phyloP scores from a whole-genome alignment of 768 basidiomycete species.

The Mycena vitilis region DNA sequence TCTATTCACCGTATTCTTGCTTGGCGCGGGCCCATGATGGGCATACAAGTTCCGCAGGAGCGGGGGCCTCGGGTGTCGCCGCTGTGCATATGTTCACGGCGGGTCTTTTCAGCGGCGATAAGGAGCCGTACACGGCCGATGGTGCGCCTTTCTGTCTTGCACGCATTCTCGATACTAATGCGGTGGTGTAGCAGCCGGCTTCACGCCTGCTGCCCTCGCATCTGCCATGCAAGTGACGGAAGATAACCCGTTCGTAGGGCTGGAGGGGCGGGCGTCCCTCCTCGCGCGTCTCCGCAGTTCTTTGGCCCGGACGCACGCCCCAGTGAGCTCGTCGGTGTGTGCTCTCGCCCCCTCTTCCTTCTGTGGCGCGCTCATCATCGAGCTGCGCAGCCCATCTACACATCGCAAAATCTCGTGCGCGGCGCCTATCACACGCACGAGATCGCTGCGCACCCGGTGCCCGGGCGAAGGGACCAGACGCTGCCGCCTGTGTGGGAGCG shows the following conservation, averaged over 20 bases:
- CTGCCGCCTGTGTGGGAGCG: constrained; percentile 74
- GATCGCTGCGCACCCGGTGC: too few species aligned
- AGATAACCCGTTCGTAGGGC: constrained; percentile 88
- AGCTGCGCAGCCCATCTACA: too few species aligned
- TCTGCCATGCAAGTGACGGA: constrained; percentile 83
- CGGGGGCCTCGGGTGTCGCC: constrained; percentile 89
- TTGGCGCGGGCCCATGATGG: constrained; percentile 92
- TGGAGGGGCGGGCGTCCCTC: constrained; percentile 86
- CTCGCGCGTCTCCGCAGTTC: constrained; percentile 71
- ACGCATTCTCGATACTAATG: too few species aligned
- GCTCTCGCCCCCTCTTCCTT: too few species aligned
- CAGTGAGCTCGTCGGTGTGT: constrained; percentile 82
- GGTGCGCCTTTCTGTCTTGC: constrained; percentile 58
- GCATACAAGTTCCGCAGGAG: constrained; percentile 76
- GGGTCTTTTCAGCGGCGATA: constrained; percentile 83
- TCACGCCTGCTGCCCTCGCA: constrained; percentile 71
- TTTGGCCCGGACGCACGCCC: constrained; percentile 84
- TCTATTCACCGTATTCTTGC: constrained; percentile 88
- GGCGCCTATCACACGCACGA: too few species aligned
- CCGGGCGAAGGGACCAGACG: too few species aligned
- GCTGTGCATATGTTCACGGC: constrained; percentile 89
- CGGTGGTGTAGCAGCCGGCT: constrained; percentile 67
- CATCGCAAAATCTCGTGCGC: too few species aligned
- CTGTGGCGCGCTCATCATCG: too few species aligned
- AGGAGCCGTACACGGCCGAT: constrained; percentile 76